A percentile compares a stretch with the other conserved stretches of the same genome.
Conservation (phyloP, 2,329 filamentous ascomycete species). For the Arthrobotrys iridis region DNA sequence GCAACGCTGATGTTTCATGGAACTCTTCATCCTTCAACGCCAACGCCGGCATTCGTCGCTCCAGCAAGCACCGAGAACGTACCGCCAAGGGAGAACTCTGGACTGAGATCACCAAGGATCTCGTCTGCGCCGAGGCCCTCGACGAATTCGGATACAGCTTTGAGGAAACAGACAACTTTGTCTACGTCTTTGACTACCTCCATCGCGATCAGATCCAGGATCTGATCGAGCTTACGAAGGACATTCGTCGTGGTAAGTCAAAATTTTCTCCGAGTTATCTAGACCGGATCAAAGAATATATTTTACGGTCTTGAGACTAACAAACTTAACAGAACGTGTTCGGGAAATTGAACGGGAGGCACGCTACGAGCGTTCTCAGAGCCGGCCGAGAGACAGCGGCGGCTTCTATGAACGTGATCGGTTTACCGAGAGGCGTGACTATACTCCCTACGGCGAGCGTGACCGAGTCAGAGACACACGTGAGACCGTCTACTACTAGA, state of each 20-base stretch:
- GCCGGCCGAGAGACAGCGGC: slow-evolving; percentile 43
- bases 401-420: slow-evolving; percentile 52
- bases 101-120: slow-evolving; percentile 96
- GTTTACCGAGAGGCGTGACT: slow-evolving; percentile 51
- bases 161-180: slow-evolving; percentile 88
- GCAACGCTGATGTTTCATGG: slow-evolving; percentile 34
- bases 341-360: slow-evolving; percentile 43
- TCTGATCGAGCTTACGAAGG: slow-evolving; percentile 82
- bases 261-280: slow-evolving; percentile 21
- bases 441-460: slow-evolving; percentile 51
- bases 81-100: slow-evolving; percentile 71
- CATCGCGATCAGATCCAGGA: slow-evolving; percentile 84
- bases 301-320: slow-evolving; percentile 21
- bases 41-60: slow-evolving; percentile 40
- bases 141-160: slow-evolving; percentile 85
- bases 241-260: slow-evolving; percentile 72
- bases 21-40: slow-evolving; percentile 35
- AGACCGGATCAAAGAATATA: slow-evolving; percentile 18
- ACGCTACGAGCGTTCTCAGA: slow-evolving; percentile 45
- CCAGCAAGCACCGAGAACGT: slow-evolving; percentile 37
- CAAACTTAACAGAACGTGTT: slow-evolving; percentile 48
- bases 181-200: slow-evolving; percentile 92
- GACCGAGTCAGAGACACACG: slow-evolving; percentile 51
- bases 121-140: slow-evolving; percentile 87
- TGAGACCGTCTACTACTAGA: slow-evolving; percentile 52